These are phyloP conservation scores for Elongisporangium undulatum DNA, from an alignment of 352 stramenopile genomes.

Conservation along the genomic window DNA sequence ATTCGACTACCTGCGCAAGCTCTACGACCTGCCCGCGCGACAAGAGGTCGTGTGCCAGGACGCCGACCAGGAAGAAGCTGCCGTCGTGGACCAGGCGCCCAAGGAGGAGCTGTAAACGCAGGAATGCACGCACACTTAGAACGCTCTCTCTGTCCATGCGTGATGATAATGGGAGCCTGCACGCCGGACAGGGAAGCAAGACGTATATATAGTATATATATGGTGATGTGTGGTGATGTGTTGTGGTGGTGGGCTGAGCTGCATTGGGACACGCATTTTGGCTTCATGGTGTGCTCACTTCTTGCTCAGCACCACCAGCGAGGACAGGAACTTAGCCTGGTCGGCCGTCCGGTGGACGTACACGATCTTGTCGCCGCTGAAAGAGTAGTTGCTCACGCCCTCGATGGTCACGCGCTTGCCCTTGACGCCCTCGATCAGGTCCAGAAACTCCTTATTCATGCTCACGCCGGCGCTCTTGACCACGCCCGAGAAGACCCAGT, in stretches of 20 bases:
- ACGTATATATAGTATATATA: conserved; percentile 23
- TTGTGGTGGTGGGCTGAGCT: too few species aligned
- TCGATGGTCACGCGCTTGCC: conserved; percentile 76
- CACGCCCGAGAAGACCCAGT: conserved; percentile 75
- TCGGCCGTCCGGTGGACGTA: conserved; percentile 87
- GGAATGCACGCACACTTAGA: conserved; percentile 1
- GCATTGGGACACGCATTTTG: conserved; percentile 3
- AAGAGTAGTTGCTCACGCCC: conserved; percentile 86
- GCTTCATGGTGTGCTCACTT: conserved; percentile 26
- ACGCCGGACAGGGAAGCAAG: neutral
- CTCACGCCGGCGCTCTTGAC: conserved; percentile 75
- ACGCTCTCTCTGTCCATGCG: neutral
- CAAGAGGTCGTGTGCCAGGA: conserved; percentile 26
- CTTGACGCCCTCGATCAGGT: conserved; percentile 82
- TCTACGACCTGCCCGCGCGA: conserved; percentile 43
- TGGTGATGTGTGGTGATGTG: conserved; percentile 5
- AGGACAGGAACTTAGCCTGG: conserved; percentile 85
- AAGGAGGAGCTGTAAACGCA: conserved; percentile 45
- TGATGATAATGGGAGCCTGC: neutral
- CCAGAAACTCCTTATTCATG: conserved; percentile 87
- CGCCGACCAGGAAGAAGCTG: conserved; percentile 8
- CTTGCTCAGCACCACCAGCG: conserved; percentile 75
- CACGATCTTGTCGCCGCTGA: conserved; percentile 85
- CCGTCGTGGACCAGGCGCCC: conserved; percentile 16
- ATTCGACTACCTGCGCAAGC: conserved; percentile 54